These are phyloP conservation scores for Cornus suecica DNA, from an alignment of 148 eudicot genomes.

Conservation along the genomic window DNA sequence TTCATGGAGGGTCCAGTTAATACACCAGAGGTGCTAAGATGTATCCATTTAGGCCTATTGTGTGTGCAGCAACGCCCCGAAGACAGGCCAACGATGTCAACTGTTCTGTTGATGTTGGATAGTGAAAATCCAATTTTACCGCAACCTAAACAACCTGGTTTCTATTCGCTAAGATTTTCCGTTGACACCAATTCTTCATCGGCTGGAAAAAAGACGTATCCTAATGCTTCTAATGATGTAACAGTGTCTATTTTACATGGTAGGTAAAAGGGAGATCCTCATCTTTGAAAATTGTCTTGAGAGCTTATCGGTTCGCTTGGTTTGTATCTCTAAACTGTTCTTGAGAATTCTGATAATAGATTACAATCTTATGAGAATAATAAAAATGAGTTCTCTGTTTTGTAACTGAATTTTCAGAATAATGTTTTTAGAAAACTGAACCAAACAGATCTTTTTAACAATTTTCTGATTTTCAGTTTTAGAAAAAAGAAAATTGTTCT, in stretches of 20 bases:
- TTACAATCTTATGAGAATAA: no score
- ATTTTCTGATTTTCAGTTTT: no score
- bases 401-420: no score
- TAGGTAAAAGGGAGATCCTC: background rate
- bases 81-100: constrained; percentile 6
- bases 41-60: constrained; percentile 3
- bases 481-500: no score
- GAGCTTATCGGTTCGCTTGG: no score
- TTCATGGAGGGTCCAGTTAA: background rate
- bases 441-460: no score
- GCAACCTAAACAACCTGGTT: constrained; percentile 12
- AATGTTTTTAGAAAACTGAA: no score
- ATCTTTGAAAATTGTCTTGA: background rate
- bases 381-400: no score
- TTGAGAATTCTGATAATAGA: no score
- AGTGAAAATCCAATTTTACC: background rate
- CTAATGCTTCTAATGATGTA: background rate
- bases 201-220: background rate
- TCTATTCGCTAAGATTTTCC: background rate
- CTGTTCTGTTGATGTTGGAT: constrained; percentile 4
- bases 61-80: constrained; percentile 10
- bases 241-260: background rate
- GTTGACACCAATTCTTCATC: background rate
- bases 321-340: no score
- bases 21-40: constrained; percentile 4